phyloP scores from a whole-genome alignment of 179 eudicot species.

The Silene noctiflora region DNA sequence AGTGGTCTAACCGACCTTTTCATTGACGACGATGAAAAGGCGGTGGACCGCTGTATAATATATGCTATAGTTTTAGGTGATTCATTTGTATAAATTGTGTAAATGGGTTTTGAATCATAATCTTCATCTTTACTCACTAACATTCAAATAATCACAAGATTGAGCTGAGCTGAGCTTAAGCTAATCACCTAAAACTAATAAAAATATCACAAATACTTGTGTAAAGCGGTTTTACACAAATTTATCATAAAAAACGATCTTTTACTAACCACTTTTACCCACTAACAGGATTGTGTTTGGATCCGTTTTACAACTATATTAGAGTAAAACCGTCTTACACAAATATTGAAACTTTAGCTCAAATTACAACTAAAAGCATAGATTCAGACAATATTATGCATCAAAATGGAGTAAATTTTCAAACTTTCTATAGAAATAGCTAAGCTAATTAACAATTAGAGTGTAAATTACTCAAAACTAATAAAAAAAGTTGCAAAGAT shows the following conservation, averaged over 20 bases:
- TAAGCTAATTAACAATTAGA: background rate
- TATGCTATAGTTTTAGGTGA: slow-evolving; percentile 33
- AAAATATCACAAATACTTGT: too few species aligned
- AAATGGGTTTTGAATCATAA: slow-evolving; percentile 24
- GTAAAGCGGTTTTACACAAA: too few species aligned
- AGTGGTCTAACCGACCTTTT: slow-evolving; percentile 50
- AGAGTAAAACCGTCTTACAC: too few species aligned
- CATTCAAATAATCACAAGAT: slow-evolving; percentile 20
- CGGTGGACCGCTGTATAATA: slow-evolving; percentile 3
- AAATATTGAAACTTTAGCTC: slow-evolving; percentile 19
- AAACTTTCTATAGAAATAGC: background rate
- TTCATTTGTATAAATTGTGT: slow-evolving; percentile 23
- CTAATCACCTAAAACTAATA: too few species aligned
- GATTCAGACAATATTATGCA: background rate
- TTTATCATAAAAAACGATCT: too few species aligned
- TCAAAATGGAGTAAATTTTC: background rate
- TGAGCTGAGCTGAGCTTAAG: too few species aligned
- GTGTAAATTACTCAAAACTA: background rate
- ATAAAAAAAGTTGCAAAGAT: background rate
- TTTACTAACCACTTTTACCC: too few species aligned
- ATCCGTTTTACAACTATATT: too few species aligned
- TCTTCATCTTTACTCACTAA: slow-evolving; percentile 26
- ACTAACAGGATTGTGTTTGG: too few species aligned
- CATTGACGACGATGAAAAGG: slow-evolving; percentile 34
- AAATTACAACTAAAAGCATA: background rate